phyloP scores from a whole-genome alignment of 2,329 filamentous ascomycete genomes.

The Lecanicillium sp. region DNA sequence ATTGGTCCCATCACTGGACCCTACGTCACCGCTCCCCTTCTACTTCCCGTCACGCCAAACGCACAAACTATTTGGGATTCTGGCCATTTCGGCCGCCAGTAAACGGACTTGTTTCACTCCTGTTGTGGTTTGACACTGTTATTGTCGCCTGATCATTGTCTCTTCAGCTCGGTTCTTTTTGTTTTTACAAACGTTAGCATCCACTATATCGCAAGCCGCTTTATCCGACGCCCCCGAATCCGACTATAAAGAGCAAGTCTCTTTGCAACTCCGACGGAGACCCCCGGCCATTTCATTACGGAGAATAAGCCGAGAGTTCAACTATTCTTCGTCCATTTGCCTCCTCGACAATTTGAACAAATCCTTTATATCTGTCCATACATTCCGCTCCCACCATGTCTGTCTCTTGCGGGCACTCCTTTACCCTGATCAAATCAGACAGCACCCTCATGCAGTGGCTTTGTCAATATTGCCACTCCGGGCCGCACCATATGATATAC shows the following conservation, averaged over 20 bases:
- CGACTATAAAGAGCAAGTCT: conserved; percentile 4
- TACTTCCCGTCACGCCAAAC: not conserved
- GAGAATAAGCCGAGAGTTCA: too few relatives aligned
- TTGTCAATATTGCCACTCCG: conserved; percentile 58
- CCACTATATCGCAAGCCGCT: not conserved
- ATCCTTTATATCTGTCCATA: not conserved
- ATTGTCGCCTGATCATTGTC: too few relatives aligned
- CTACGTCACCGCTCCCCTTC: conserved; percentile 1
- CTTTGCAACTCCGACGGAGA: too few relatives aligned
- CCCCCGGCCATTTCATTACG: too few relatives aligned
- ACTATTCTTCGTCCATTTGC: not conserved
- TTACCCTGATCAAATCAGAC: conserved; percentile 62
- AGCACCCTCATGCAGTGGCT: conserved; percentile 60
- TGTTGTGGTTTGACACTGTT: not conserved
- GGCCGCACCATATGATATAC: conserved; percentile 62
- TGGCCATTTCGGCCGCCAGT: not conserved
- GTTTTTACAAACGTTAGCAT: not conserved
- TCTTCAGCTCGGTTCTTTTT: not conserved
- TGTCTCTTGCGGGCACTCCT: conserved; percentile 54
- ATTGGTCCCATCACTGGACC: conserved; percentile 1
- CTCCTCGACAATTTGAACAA: not conserved
- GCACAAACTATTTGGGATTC: not conserved
- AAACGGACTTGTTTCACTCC: conserved; percentile 5
- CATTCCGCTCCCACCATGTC: conserved; percentile 34
- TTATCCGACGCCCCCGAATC: too few relatives aligned